Evolutionary conservation across 1,139 yeast genomes (phyloP).

Genomic region (Candida frijolesensis): DNA sequence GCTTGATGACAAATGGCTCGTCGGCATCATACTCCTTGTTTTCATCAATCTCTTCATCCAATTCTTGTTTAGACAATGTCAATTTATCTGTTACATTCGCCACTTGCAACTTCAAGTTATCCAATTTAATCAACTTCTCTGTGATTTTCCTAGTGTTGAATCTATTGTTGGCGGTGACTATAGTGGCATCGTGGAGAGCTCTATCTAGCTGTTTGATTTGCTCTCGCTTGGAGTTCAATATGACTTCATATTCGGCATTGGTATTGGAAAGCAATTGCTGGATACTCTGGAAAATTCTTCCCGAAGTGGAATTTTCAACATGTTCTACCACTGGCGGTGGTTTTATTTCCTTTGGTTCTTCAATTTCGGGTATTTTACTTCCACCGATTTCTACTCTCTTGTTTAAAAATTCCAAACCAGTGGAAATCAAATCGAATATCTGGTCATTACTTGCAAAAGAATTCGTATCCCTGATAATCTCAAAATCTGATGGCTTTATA

Average conservation of each 20-base stretch:
- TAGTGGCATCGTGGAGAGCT: conserved; percentile 45
- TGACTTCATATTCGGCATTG: conserved; percentile 41
- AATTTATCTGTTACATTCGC: conserved; percentile 44
- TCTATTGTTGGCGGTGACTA: conserved; percentile 48
- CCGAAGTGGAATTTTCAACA: conserved; percentile 22
- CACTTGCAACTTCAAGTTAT: conserved; percentile 47
- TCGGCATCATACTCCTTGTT: conserved; percentile 65
- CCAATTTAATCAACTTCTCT: conserved; percentile 40
- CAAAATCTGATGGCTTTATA: conserved; percentile 83
- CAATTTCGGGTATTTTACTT: conserved; percentile 21
- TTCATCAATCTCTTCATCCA: conserved; percentile 21
- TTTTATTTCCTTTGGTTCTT: conserved; percentile 23
- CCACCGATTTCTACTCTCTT: conserved; percentile 31
- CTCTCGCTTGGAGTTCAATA: conserved; percentile 38
- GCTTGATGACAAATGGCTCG: conserved; percentile 74
- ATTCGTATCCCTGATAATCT: conserved; percentile 47
- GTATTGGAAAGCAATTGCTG: conserved; percentile 44
- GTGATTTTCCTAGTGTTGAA: conserved; percentile 40
- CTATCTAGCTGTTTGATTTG: conserved; percentile 41
- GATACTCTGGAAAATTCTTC: conserved; percentile 42
- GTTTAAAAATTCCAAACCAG: conserved; percentile 36
- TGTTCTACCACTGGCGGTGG: conserved; percentile 13
- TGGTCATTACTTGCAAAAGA: conserved; percentile 29
- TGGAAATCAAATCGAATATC: conserved; percentile 37
- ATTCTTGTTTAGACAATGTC: conserved; percentile 28